phyloP scores from a whole-genome alignment of 768 basidiomycete species.

The Rhizopogon sp. region DNA sequence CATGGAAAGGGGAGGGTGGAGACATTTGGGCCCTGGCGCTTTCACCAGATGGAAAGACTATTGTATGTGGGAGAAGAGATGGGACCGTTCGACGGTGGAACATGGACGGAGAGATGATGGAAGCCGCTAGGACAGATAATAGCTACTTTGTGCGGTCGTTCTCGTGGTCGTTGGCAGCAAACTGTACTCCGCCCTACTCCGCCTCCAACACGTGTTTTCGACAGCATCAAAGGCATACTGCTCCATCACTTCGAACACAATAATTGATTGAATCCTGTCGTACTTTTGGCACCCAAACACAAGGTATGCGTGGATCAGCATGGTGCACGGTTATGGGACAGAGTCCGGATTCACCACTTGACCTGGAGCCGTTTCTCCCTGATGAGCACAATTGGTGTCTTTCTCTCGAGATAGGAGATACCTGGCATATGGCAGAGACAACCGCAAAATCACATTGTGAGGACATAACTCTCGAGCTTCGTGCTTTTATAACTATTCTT shows the following conservation, averaged over 20 bases:
- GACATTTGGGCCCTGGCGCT: not conserved
- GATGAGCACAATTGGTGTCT: not conserved
- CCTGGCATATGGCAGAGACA: not conserved
- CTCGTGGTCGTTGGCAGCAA: not conserved
- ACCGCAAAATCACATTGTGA: not conserved
- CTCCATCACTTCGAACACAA: not conserved
- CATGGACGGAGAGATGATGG: not conserved
- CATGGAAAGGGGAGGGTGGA: not conserved
- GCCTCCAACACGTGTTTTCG: not conserved
- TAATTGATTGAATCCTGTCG: not conserved
- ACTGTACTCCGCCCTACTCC: not conserved
- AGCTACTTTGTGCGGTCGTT: not conserved
- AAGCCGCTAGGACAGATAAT: not conserved
- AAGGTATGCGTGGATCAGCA: not conserved
- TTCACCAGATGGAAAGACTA: not conserved
- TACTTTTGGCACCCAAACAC: not conserved
- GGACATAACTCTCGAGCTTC: not conserved
- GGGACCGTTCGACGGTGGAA: not conserved
- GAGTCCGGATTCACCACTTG: not conserved
- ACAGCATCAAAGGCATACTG: not conserved
- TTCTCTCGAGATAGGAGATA: not conserved
- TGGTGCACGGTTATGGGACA: not conserved
- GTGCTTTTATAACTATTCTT: not conserved
- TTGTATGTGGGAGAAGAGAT: not conserved
- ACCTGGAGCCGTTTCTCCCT: not conserved